Conservation (phyloP, 2,329 filamentous ascomycete genomes). For the Ilyonectria destructans region DNA sequence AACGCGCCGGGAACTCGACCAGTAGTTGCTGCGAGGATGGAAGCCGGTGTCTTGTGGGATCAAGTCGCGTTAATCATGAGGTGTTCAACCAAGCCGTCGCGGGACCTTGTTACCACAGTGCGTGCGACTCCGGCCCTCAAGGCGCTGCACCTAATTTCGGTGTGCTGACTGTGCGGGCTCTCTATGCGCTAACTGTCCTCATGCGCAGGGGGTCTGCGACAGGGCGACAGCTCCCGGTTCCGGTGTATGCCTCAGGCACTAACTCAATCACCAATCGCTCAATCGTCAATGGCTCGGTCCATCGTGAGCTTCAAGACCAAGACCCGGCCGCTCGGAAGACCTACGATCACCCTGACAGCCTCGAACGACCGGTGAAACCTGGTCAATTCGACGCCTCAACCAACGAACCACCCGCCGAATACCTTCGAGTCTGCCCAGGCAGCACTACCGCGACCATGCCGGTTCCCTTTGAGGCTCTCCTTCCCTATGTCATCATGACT, state of each 20-base stretch:
- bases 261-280: constrained; percentile 47
- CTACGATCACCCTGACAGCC: constrained; percentile 37
- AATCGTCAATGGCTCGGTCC: constrained; percentile 49
- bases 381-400: constrained; percentile 44
- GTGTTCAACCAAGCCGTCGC: constrained; percentile 46
- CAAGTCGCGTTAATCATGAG: constrained; percentile 47
- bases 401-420: constrained; percentile 26
- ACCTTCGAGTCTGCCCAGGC: constrained; percentile 51
- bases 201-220: constrained; percentile 38
- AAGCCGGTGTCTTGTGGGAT: constrained; percentile 24
- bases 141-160: constrained; percentile 10
- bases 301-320: constrained; percentile 50
- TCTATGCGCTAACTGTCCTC: constrained; percentile 18
- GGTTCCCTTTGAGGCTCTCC: constrained; percentile 75
- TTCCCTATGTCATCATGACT: constrained; percentile 77
- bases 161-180: constrained; percentile 28
- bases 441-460: constrained; percentile 65
- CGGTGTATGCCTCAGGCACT: constrained; percentile 46
- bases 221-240: not conserved
- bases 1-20: constrained; percentile 31
- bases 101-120: constrained; percentile 50
- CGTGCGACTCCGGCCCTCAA: constrained; percentile 42
- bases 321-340: constrained; percentile 43
- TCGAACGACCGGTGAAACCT: constrained; percentile 39
- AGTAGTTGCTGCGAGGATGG: constrained; percentile 32